A percentile compares a stretch with the other conserved stretches of the same genome.
phyloP scores from a whole-genome alignment of 306 rosid genomes.

The Medicago ruthenica region DNA sequence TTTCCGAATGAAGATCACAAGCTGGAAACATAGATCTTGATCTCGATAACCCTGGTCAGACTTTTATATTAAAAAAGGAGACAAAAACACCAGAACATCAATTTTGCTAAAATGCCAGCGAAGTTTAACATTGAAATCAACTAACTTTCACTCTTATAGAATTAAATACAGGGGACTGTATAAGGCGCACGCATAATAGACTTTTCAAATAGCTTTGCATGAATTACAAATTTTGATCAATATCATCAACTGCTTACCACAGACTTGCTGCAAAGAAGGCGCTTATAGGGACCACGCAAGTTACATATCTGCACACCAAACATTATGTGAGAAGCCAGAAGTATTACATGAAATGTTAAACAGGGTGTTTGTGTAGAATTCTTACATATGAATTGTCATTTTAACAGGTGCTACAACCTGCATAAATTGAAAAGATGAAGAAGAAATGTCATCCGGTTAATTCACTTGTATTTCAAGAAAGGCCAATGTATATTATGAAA shows the following conservation, averaged over 20 bases:
- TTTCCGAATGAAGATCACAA: not conserved
- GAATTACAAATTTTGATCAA: slow-evolving; percentile 34
- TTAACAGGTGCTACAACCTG: slow-evolving; percentile 98
- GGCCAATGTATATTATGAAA: slow-evolving; percentile 27
- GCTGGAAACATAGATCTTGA: slow-evolving; percentile 15
- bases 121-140: not conserved
- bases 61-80: not conserved
- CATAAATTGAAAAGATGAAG: slow-evolving; percentile 40
- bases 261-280: slow-evolving; percentile 99
- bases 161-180: not conserved
- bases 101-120: slow-evolving; percentile 10
- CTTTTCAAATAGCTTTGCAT: slow-evolving; percentile 13
- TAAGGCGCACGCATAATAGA: slow-evolving; percentile 9
- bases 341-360: slow-evolving; percentile 35
- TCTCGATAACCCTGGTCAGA: not conserved
- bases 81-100: slow-evolving; percentile 12
- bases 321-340: slow-evolving; percentile 40
- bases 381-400: slow-evolving; percentile 96
- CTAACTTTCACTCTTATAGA: slow-evolving; percentile 13
- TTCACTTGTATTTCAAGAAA: slow-evolving; percentile 26
- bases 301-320: slow-evolving; percentile 78
- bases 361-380: slow-evolving; percentile 30
- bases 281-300: slow-evolving; percentile 93
- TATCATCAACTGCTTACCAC: slow-evolving; percentile 70
- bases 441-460: slow-evolving; percentile 20